A percentile compares a stretch with the other conserved stretches of the same genome.
Evolutionary conservation across 352 stramenopile genomes (phyloP).

Genomic region (Blastocystis sp.): DNA sequence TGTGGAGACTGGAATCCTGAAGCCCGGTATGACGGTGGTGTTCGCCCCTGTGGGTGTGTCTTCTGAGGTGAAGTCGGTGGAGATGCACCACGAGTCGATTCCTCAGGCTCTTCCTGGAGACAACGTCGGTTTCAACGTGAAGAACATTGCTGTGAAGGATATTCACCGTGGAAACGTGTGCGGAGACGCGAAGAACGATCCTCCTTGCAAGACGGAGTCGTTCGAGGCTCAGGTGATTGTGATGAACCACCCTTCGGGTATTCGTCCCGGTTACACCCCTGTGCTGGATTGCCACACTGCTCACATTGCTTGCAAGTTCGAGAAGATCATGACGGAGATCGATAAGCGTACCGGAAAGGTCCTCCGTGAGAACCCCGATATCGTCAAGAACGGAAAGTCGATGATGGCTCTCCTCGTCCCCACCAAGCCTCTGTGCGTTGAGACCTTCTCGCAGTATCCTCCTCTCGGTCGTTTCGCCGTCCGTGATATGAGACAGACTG

Average conservation of each 20-base stretch:
- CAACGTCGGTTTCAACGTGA: constrained; percentile 92
- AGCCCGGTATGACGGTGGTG: constrained; percentile 76
- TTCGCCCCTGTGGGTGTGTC: constrained; percentile 78
- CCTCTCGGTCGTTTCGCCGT: constrained; percentile 86
- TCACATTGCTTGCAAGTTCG: constrained; percentile 88
- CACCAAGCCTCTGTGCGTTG: constrained; percentile 82
- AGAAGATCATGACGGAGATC: constrained; percentile 85
- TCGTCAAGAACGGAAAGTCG: constrained; percentile 84
- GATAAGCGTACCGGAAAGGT: constrained; percentile 84
- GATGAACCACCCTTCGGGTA: constrained; percentile 83
- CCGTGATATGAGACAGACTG: constrained; percentile 86
- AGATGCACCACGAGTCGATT: constrained; percentile 85
- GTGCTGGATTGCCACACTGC: constrained; percentile 93
- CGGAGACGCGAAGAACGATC: constrained; percentile 81
- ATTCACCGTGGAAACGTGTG: constrained; percentile 81
- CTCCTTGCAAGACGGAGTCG: constrained; percentile 68
- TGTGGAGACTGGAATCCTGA: constrained; percentile 88
- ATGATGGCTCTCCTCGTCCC: constrained; percentile 84
- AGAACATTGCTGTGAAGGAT: constrained; percentile 84
- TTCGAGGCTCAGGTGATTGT: constrained; percentile 92
- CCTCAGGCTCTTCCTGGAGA: constrained; percentile 78
- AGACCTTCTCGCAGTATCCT: constrained; percentile 88
- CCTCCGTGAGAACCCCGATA: constrained; percentile 76
- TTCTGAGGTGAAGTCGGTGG: constrained; percentile 85
- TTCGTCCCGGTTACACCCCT: constrained; percentile 80